Evolutionary conservation across 208 protist genomes (phyloP).

Genomic region (Porcisia hertigi): DNA sequence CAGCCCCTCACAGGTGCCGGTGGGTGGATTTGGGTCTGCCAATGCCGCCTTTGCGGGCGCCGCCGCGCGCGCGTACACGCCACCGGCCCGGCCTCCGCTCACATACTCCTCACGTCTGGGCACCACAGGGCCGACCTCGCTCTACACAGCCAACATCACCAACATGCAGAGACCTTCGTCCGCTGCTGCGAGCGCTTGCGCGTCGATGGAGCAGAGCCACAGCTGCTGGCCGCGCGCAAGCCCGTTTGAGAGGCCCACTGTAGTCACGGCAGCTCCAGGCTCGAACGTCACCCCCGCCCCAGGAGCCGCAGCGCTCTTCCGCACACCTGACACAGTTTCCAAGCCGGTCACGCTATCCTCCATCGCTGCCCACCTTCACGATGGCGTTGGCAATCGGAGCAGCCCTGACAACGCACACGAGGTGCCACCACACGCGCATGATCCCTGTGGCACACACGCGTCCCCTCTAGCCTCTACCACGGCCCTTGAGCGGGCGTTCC

Average conservation of each 20-base stretch:
- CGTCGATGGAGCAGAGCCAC: background rate
- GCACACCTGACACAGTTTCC: conserved; percentile 21
- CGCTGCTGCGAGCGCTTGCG: background rate
- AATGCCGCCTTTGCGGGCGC: background rate
- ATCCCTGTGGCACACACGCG: background rate
- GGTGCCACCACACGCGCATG: background rate
- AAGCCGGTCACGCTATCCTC: conserved; percentile 30
- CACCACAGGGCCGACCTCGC: conserved; percentile 1
- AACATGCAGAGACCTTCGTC: background rate
- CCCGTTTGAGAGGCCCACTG: conserved; percentile 16
- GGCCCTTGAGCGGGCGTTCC: background rate
- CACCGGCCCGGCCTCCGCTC: conserved; percentile 4
- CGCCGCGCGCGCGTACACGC: conserved; percentile 14
- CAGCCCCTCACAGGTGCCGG: conserved; percentile 20
- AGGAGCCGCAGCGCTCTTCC: conserved; percentile 8
- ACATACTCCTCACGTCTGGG: background rate
- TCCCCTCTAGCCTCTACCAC: conserved; percentile 22
- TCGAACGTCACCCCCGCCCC: background rate
- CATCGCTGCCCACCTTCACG: conserved; percentile 27
- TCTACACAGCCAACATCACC: conserved; percentile 19
- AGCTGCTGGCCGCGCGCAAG: conserved; percentile 14
- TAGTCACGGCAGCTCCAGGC: conserved; percentile 12
- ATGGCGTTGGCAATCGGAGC: background rate
- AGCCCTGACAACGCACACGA: background rate
- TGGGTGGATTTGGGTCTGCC: background rate